These are phyloP conservation scores for Alternaria sp. DNA, from an alignment of 2,329 filamentous ascomycete species.

Conservation along the genomic window DNA sequence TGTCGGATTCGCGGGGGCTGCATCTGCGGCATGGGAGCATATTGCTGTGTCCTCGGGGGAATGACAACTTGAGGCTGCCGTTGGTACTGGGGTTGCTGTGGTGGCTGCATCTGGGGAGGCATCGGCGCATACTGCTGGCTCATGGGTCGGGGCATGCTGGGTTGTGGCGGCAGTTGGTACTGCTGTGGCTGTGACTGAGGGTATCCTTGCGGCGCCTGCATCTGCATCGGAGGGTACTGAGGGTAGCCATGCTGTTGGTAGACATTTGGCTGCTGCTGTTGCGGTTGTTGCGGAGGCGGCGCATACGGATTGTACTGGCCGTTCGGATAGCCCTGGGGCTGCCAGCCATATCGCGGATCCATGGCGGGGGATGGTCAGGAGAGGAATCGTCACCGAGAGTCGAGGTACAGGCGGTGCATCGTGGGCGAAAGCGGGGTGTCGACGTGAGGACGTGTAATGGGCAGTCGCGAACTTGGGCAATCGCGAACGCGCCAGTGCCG, in stretches of 20 bases:
- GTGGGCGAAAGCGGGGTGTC: constrained; percentile 18
- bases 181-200: constrained; percentile 30
- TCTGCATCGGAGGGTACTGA: constrained; percentile 7
- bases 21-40: constrained; percentile 34
- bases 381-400: constrained; percentile 20
- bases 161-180: constrained; percentile 12
- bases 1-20: constrained; percentile 37
- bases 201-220: constrained; percentile 10
- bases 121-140: constrained; percentile 35
- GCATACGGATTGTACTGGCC: constrained; percentile 40
- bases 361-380: constrained; percentile 17
- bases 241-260: constrained; percentile 36
- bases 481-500: constrained; percentile 14
- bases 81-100: constrained; percentile 20
- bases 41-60: constrained; percentile 27
- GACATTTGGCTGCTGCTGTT: constrained; percentile 31
- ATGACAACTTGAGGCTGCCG: constrained; percentile 39
- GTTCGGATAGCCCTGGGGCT: constrained; percentile 37
- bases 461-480: constrained; percentile 19
- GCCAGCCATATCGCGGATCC: constrained; percentile 46
- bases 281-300: constrained; percentile 31
- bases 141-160: constrained; percentile 20
- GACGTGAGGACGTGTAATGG: constrained; percentile 5
- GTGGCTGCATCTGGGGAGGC: constrained; percentile 16
- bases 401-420: constrained; percentile 24